Evolutionary conservation across 106 monocot species (phyloP).

Genomic region (Cymbidium sinense): DNA sequence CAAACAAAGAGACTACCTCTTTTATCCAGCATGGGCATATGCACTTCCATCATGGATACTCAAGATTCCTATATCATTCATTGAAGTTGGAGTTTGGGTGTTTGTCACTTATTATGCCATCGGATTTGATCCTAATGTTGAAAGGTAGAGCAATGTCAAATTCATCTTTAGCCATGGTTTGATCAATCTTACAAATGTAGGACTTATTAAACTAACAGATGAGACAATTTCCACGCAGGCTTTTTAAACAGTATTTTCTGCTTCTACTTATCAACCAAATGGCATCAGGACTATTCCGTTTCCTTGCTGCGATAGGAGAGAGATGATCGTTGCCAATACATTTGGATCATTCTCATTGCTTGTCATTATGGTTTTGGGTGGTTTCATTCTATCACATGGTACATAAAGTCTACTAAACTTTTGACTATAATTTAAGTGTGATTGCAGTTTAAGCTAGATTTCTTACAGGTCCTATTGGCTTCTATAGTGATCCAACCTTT

Average conservation of each 20-base stretch:
- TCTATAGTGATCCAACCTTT: neutral
- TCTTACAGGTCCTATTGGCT: neutral
- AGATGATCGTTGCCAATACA: conserved; percentile 47
- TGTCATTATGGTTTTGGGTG: conserved; percentile 51
- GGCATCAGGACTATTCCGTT: conserved; percentile 55
- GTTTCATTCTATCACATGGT: conserved; percentile 45
- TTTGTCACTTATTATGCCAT: conserved; percentile 43
- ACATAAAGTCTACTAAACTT: neutral
- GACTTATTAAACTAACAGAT: neutral
- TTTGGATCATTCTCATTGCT: conserved; percentile 62
- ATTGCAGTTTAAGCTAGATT: no score
- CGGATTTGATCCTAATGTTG: conserved; percentile 39
- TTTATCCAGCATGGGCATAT: conserved; percentile 58
- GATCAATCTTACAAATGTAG: neutral
- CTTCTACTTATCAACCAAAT: conserved; percentile 56
- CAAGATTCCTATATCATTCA: conserved; percentile 34
- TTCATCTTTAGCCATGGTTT: neutral
- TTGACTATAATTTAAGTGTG: neutral
- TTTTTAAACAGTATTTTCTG: conserved; percentile 61
- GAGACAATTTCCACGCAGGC: conserved; percentile 17
- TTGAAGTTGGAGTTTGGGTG: conserved; percentile 37
- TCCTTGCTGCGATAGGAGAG: conserved; percentile 48
- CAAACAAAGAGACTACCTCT: conserved; percentile 48
- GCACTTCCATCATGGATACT: conserved; percentile 45
- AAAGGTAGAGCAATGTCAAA: conserved; percentile 18